Base-by-base conservation (phyloP, 306 rosid species). In the Quercus glauca region DNA sequence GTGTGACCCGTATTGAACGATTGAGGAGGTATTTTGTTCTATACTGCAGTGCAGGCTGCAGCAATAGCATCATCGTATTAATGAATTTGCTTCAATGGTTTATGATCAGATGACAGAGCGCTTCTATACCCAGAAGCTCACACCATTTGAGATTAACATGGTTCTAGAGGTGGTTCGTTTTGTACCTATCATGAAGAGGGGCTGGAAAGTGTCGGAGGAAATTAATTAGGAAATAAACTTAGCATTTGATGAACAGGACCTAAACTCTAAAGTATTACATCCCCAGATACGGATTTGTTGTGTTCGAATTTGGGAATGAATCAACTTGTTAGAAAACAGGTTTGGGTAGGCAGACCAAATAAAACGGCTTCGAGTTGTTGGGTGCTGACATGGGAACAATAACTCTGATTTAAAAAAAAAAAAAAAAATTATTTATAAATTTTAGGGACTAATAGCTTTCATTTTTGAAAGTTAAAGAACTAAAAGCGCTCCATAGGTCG, bases 101-200 rank as follows among this genome's bases (percentile, higher is more conserved):
- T 96, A 94, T 80, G 98, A 92, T 80, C 87, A 90, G 77, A 93
- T 93, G 98, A 91, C 98, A n/a, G 98, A 94, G 83, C 91, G 94
- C 77, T 86, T 90, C 55, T 94, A 90, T 61, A 58, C 81, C 9
- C 92, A 83, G 41, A 92, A 86, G 83, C 88, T 94, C 25, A 77
- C 84, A 21, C 87, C 98, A 41, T 91, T 93, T 73, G 82, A 89
- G 86, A 88, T 88, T 17, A 87, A 70, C 76, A 80, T 90, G 67
- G 84, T 87, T 74, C 94, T 91, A 1, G 92, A 94, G 64, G 92
- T 92, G 55, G 87, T 89, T 73, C 83, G 76, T 20, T 80, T 78
- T 81, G 81, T 92, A 78, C 91, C 92, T 73, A 88, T 94, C 57
- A 85, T 92, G 96, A 96, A 94, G 86, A 87, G 73, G 68, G 98